A percentile compares a stretch with the other conserved stretches of the same genome.
These are phyloP conservation scores for Magnaporthales sp. DNA, from an alignment of 2,329 filamentous ascomycete genomes.

Conservation along the genomic window DNA sequence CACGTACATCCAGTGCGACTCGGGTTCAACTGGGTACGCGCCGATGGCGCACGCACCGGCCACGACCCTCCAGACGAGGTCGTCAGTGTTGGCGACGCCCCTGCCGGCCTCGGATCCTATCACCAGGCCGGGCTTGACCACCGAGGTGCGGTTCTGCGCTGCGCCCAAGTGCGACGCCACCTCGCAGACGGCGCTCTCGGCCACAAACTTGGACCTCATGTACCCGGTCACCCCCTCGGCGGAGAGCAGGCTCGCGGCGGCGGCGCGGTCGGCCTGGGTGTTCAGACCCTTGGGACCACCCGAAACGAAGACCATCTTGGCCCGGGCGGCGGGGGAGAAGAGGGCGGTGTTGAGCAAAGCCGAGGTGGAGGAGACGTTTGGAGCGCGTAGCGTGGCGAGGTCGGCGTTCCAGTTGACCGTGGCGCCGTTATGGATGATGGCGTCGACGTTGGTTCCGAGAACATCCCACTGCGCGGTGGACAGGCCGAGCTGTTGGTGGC, in stretches of 20 bases:
- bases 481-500: neutral
- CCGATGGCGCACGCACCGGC: neutral
- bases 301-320: neutral
- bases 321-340: neutral
- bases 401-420: neutral
- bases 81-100: neutral
- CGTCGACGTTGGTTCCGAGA: neutral
- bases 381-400: neutral
- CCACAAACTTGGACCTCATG: neutral
- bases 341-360: neutral
- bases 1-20: neutral
- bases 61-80: neutral
- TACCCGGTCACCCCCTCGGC: neutral
- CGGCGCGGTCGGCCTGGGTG: neutral
- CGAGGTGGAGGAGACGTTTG: neutral
- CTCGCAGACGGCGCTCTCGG: neutral
- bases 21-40: neutral
- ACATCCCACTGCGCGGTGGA: neutral
- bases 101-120: neutral
- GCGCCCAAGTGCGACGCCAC: neutral
- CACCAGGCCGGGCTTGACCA: neutral
- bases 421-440: constrained; percentile 48
- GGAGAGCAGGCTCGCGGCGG: neutral
- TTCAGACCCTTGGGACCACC: neutral
- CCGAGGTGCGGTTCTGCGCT: neutral